Conservation (phyloP, 176 grass and related monocot genomes). For the Carex cristatella region DNA sequence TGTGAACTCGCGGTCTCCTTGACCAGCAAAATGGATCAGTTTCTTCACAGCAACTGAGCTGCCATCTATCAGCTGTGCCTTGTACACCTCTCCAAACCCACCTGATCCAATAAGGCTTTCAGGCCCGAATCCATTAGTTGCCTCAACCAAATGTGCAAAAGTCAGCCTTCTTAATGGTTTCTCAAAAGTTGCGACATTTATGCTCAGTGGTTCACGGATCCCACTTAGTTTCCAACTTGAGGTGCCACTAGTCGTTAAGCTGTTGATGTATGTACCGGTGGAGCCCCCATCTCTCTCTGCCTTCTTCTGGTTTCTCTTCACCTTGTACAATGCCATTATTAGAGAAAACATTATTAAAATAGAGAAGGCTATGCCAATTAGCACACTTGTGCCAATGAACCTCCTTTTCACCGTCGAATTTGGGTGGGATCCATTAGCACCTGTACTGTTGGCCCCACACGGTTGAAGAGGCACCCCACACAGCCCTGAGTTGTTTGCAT, state of each 20-base stretch:
- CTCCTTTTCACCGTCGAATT: conserved; percentile 34
- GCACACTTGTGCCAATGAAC: conserved; percentile 45
- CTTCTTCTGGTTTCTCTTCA: conserved; percentile 55
- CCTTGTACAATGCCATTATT: conserved; percentile 56
- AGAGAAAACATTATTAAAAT: conserved; percentile 49
- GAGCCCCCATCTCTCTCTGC: conserved; percentile 35
- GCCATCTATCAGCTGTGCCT: conserved; percentile 82
- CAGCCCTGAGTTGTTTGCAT: conserved; percentile 67
- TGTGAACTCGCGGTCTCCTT: conserved; percentile 89
- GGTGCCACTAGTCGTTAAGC: conserved; percentile 53
- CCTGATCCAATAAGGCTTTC: conserved; percentile 82
- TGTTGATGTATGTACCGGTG: conserved; percentile 44
- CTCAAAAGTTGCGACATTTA: conserved; percentile 95
- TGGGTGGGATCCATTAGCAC: not conserved
- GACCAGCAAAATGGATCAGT: conserved; percentile 82
- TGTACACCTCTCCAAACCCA: conserved; percentile 95
- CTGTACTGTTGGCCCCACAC: conserved; percentile 24
- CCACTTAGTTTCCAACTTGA: conserved; percentile 83
- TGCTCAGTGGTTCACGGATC: conserved; percentile 72
- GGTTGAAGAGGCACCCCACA: conserved; percentile 77
- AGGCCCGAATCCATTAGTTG: conserved; percentile 81
- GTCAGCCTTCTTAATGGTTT: conserved; percentile 85
- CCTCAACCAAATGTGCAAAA: conserved; percentile 91
- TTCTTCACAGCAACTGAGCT: conserved; percentile 88
- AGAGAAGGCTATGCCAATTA: conserved; percentile 57